Base-by-base conservation (phyloP, 2,329 filamentous ascomycete genomes). In the Aspergillus fischeri region DNA sequence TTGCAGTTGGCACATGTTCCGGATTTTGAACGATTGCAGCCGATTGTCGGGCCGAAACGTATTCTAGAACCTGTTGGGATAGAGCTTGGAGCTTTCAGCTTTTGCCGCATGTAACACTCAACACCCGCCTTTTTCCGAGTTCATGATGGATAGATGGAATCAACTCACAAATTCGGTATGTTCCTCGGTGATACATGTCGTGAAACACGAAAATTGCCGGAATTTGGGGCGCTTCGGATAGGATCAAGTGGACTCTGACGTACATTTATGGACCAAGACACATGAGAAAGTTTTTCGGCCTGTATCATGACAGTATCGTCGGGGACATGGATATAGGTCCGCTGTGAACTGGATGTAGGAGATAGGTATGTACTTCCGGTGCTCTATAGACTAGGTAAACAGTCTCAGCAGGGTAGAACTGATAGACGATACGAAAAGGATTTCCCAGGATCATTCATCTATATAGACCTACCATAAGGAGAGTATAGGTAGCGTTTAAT, bases 41-140 rank as follows among this genome's bases (percentile, higher is more conserved):
- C 63, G 62, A 58, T 48, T 49, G 57, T 69, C 68, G 68, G 68
- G 61, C 67, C 67, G 68, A 69, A 58, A 28, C 35, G 49, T 53
- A 3, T 51, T 29, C 47, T 58, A 60, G 29, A 61, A 35, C 29
- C 42, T 49, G 49, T 50, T 42, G 38, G 38, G 28, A 49, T 51
- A 52, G 59, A 41, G 10, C 53, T 29, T 44, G 32, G 52, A 29
- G 17, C 21, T 50, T 42, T 56, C 53, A 51, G 14, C 49, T 58
- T 60, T 65, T 63, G 49, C 62, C 62, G 67, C 65, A 58, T 51
- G 52, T 20, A 28, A 54, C 44, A 52, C 57, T 60, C 54, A 54
- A 51, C 55, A 61, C 60, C 70, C 70, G 70, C 69, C 68, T 72
- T 72, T 73, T 70, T 59, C 70, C 70, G 70, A 72, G 38, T 27